Percentiles rank a stretch among this genome's conserved stretches.
Conservation (phyloP, 768 basidiomycete species). For the Austroboletus eburneus region DNA sequence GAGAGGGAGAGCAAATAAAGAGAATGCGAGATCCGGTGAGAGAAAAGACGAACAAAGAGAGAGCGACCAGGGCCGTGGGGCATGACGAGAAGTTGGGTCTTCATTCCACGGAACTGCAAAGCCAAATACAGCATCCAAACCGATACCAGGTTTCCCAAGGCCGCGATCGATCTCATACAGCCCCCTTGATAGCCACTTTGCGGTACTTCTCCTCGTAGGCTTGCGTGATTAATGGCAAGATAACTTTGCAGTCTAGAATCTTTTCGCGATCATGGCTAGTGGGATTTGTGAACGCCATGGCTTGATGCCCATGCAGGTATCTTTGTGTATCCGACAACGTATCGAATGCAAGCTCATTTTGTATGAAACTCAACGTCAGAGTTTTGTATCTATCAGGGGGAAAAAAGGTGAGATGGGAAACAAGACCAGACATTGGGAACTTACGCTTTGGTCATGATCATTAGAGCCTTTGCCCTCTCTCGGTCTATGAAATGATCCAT, state of each 20-base stretch:
- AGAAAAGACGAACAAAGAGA: conserved; percentile 12
- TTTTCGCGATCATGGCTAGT: conserved; percentile 58
- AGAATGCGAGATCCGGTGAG: conserved; percentile 1
- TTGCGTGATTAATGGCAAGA: conserved; percentile 50
- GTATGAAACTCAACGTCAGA: conserved; percentile 72
- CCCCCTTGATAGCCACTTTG: conserved; percentile 88
- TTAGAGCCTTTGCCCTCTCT: conserved; percentile 81
- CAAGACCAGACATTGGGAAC: conserved; percentile 29
- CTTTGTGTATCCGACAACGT: conserved; percentile 51
- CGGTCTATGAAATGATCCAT: conserved; percentile 98
- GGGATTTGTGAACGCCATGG: conserved; percentile 63
- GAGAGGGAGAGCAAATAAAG: conserved; percentile 9
- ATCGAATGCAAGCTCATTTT: conserved; percentile 83
- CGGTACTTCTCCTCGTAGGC: conserved; percentile 78
- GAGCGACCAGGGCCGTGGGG: conserved; percentile 8
- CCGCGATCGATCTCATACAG: conserved; percentile 50
- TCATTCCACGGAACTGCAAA: no score
- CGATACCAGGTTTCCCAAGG: conserved; percentile 11
- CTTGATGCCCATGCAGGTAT: conserved; percentile 70
- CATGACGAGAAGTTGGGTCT: conserved; percentile 9
- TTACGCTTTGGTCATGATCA: conserved; percentile 91
- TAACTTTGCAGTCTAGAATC: conserved; percentile 67
- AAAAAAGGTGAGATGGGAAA: conserved; percentile 2
- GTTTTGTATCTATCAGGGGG: conserved; percentile 65
- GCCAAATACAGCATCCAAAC: no score